These are phyloP conservation scores for Nyssa sinensis DNA, from an alignment of 148 eudicot species.

Conservation along the genomic window DNA sequence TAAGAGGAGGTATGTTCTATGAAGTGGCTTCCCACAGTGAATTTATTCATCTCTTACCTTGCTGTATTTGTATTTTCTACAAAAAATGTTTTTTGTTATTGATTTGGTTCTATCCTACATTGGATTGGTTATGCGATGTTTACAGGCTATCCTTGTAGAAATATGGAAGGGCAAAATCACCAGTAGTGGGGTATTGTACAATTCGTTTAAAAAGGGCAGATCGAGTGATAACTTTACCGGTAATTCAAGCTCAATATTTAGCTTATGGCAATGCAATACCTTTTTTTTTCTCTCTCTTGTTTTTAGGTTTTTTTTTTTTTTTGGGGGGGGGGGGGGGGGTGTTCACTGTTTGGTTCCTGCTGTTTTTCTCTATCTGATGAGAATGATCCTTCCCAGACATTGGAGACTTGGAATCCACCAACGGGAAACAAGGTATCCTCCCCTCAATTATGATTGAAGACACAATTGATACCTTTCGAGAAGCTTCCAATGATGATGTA, in stretches of 20 bases:
- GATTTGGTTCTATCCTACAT: too few species aligned
- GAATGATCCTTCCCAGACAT: slow-evolving; percentile 20
- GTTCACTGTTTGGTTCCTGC: background rate
- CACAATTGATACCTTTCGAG: slow-evolving; percentile 28
- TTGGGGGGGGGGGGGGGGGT: too few species aligned
- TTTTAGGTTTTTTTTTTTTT: too few species aligned
- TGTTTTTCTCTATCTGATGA: background rate
- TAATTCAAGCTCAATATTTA: slow-evolving; percentile 21
- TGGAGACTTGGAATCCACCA: slow-evolving; percentile 33
- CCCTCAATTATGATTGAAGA: slow-evolving; percentile 35
- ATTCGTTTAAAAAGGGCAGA: slow-evolving; percentile 47
- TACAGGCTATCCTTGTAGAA: slow-evolving; percentile 64
- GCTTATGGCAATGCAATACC: slow-evolving; percentile 9
- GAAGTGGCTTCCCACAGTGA: background rate
- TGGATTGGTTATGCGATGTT: background rate
- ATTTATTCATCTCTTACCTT: background rate
- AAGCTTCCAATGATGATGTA: slow-evolving; percentile 21
- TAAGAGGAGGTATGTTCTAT: slow-evolving; percentile 68
- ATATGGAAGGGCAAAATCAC: slow-evolving; percentile 83
- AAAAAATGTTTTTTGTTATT: background rate
- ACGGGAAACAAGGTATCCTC: slow-evolving; percentile 29
- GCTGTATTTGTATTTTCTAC: background rate
- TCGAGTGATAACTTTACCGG: slow-evolving; percentile 52
- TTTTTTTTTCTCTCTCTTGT: background rate
- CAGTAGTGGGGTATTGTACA: slow-evolving; percentile 58